Percentiles rank a stretch among this genome's conserved stretches.
Evolutionary conservation across 495 filamentous ascomycete genomes (phyloP).

Genomic region (Entonaema liquescens): DNA sequence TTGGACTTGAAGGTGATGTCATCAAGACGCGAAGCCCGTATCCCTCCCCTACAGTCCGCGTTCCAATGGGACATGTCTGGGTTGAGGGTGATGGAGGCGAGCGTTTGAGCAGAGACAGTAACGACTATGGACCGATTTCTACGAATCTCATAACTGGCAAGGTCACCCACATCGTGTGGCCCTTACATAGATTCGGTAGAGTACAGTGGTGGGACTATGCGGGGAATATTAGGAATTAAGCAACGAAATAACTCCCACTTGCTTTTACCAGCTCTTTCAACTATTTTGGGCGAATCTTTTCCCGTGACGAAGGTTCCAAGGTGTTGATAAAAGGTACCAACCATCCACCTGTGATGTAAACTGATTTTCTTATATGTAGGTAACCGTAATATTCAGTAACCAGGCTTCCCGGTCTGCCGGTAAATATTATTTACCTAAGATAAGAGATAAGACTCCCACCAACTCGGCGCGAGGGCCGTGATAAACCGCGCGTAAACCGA

Average conservation of each 20-base stretch:
- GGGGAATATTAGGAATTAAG: constrained; percentile 31
- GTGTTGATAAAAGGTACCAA: not conserved
- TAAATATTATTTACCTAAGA: not conserved
- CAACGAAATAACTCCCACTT: not conserved
- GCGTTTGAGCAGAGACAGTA: constrained; percentile 73
- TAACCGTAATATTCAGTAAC: not conserved
- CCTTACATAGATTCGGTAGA: constrained; percentile 59
- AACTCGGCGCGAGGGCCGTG: not conserved
- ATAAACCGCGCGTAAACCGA: constrained; percentile 30
- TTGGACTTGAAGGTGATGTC: constrained; percentile 74
- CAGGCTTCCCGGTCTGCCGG: not conserved
- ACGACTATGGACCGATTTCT: constrained; percentile 75
- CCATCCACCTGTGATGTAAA: not conserved
- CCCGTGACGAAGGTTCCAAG: not conserved
- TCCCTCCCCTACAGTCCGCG: constrained; percentile 61
- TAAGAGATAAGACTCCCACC: constrained; percentile 5
- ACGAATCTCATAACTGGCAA: constrained; percentile 68
- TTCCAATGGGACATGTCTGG: constrained; percentile 80
- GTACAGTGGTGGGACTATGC: constrained; percentile 62
- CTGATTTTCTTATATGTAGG: not conserved
- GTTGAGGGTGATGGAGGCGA: constrained; percentile 73
- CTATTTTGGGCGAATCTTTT: not conserved
- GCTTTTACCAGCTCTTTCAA: not conserved
- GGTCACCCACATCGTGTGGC: constrained; percentile 70
- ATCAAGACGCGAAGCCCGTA: constrained; percentile 70